These are phyloP conservation scores for Geotrichum bryndzae DNA, from an alignment of 1,139 yeast genomes.

Conservation along the genomic window DNA sequence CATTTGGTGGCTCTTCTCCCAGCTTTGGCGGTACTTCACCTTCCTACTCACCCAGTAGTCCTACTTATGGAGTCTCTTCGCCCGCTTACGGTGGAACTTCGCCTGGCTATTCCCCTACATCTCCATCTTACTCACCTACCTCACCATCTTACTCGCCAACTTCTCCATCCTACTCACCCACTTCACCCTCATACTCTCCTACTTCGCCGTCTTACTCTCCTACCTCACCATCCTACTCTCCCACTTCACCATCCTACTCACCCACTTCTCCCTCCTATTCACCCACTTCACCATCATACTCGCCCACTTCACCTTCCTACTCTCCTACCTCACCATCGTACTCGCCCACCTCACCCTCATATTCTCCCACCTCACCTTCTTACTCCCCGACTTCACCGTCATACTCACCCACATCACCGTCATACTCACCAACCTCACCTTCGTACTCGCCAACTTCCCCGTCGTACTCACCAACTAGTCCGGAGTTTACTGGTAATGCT, in stretches of 20 bases:
- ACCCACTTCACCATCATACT: slow-evolving; percentile 64
- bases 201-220: slow-evolving; percentile 72
- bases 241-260: slow-evolving; percentile 56
- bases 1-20: slow-evolving; percentile 68
- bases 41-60: slow-evolving; percentile 63
- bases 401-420: slow-evolving; percentile 67
- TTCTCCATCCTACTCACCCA: slow-evolving; percentile 54
- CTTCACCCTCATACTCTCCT: slow-evolving; percentile 64
- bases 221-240: slow-evolving; percentile 62
- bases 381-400: slow-evolving; percentile 64
- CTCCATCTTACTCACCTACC: slow-evolving; percentile 66
- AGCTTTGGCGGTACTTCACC: slow-evolving; percentile 59
- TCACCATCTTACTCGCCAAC: slow-evolving; percentile 65
- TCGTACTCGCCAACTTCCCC: slow-evolving; percentile 70
- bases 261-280: slow-evolving; percentile 62
- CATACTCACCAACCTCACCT: slow-evolving; percentile 63
- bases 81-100: slow-evolving; percentile 59
- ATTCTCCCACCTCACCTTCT: slow-evolving; percentile 57
- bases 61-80: slow-evolving; percentile 64
- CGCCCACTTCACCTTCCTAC: slow-evolving; percentile 70
- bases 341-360: slow-evolving; percentile 60
- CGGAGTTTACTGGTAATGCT: slow-evolving; percentile 63
- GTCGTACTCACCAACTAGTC: slow-evolving; percentile 61
- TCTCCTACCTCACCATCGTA: slow-evolving; percentile 63
- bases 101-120: slow-evolving; percentile 57